A percentile compares a stretch with the other conserved stretches of the same genome.
Evolutionary conservation across 768 basidiomycete species (phyloP).

Genomic region (Suillus luteus): DNA sequence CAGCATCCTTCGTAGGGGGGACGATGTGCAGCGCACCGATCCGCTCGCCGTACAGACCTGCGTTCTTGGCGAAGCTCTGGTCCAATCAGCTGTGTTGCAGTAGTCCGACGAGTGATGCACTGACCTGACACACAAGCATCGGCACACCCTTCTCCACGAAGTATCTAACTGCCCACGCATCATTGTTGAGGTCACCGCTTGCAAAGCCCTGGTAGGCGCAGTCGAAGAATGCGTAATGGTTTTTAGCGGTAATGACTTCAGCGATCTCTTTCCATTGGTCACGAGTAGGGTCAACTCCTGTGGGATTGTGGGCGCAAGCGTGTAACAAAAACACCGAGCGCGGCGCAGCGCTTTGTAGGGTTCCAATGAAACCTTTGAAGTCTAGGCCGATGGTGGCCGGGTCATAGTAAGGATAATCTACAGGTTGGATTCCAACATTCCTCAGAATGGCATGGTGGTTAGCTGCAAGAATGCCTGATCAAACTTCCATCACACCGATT

Average conservation of each 20-base stretch:
- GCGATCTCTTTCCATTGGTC: conserved; percentile 87
- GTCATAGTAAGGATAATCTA: conserved; percentile 94
- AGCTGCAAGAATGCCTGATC: conserved; percentile 41
- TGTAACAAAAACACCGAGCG: conserved; percentile 90
- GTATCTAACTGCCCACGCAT: conserved; percentile 91
- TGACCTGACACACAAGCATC: conserved; percentile 85
- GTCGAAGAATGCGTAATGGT: conserved; percentile 92
- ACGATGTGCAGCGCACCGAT: conserved; percentile 66
- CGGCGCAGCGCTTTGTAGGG: conserved; percentile 63
- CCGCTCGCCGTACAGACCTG: conserved; percentile 93
- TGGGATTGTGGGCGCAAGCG: conserved; percentile 96
- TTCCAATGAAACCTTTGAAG: conserved; percentile 62
- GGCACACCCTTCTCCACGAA: conserved; percentile 78
- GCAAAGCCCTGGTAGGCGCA: conserved; percentile 98
- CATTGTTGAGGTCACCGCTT: conserved; percentile 88
- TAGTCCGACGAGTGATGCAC: conserved; percentile 43
- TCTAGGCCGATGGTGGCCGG: conserved; percentile 87
- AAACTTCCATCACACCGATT: conserved; percentile 6
- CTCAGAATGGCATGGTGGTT: conserved; percentile 91
- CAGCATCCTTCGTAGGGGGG: conserved; percentile 61
- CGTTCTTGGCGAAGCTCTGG: conserved; percentile 97
- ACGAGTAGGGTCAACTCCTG: conserved; percentile 88
- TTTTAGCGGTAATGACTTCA: conserved; percentile 65
- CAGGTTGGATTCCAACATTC: conserved; percentile 85
- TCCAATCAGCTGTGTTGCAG: conserved; percentile 36